Base-by-base conservation (phyloP, 306 rosid species). In the Medicago truncatula region DNA sequence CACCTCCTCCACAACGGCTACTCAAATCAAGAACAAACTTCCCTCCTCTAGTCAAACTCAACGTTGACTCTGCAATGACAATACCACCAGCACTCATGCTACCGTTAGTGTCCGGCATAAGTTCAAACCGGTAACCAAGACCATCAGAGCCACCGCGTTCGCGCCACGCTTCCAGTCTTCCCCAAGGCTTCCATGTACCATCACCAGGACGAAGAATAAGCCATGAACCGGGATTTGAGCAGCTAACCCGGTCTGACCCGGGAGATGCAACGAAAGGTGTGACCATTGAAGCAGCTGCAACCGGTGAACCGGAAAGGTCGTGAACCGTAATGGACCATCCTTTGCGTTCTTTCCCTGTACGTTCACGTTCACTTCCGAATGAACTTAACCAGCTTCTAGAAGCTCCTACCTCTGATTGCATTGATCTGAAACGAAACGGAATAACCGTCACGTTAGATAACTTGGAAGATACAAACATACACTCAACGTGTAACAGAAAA, bases 261-360 rank as follows among this genome's bases (percentile, higher is more conserved):
- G 92, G 92, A 0, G 96, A 90, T 0, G 96, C 90, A 0, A 90
- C 96, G 11, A 90, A 90, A 0, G 96, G 96, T 0, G 90, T 90
- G 4, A 84, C 92, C 96, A 90, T 90, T 0, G 96, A 90, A 12
- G 96, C 96, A 0, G 85, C 87, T 1, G 96, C 96, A 0, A 90
- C 96, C 0, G 96, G 96, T 0, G 96, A 90, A 17, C 96, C 96
- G 10, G 96, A 90, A 40, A 90, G 92, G 39, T 90, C 96, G 49
- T 90, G 96, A 40, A 90, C 86, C 31, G 88, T 90, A 1, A 90
- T 79, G 14, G 92, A 90, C 96, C 96, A 90, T 21, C 96, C 96
- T 49, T 90, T 90, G 0, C 96, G 81, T 57, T 90, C 96, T 38
- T 88, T 90, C 16, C 90, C 92, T 0, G 89, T 86, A 3, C 90